Evolutionary conservation across 371 early-diverging fungal genomes (phyloP), one percentile per base, ranked within the genome.

Genomic region (Rhizopus sp.): DNA sequence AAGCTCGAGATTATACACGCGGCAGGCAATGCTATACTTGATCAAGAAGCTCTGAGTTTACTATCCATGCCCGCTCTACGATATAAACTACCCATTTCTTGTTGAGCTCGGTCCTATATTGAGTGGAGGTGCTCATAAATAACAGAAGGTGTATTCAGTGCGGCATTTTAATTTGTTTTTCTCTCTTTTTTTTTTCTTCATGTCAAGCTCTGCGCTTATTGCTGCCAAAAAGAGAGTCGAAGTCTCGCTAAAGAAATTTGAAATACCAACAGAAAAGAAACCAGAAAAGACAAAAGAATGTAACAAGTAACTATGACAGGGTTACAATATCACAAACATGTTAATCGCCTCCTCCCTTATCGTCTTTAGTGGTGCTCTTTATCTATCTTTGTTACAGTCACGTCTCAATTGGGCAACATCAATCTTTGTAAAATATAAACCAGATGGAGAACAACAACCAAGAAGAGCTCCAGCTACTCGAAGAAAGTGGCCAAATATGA

Each of bases 401-500:
- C 69, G 80, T 15, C 51, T 77, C 4, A 69, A 75, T 30, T 80
- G 77, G 77, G 41, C 63, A n/a, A 66, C 46, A 13, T 66, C 66
- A 9, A 51, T 72, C 2, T 75, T 80, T 55, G 44, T 57, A 23
- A 73, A 68, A 54, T 80, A 75, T 53, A 68, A 66, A 33, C 59
- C 60, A 15, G 80, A 80, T 50, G 32, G 62, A n/a, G 15, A 54
- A 5, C 64, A 70, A 16, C 80, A 76, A 38, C 75, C 77, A 2
- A 65, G 67, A 57, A 63, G 77, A 50, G 61, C 59, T 12, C 62
- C 40, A 8, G 57, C 47, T 34, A 60, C 67, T 23, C 70, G 77
- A 33, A 66, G 60, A 47, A 73, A 75, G 45, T 77, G 73, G 73
- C 77, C 80, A 1, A 57, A 69, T 17, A 75, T 77, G 75, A 62